phyloP scores from a whole-genome alignment of 208 protist genomes.

The Trichomonas vaginalis region DNA sequence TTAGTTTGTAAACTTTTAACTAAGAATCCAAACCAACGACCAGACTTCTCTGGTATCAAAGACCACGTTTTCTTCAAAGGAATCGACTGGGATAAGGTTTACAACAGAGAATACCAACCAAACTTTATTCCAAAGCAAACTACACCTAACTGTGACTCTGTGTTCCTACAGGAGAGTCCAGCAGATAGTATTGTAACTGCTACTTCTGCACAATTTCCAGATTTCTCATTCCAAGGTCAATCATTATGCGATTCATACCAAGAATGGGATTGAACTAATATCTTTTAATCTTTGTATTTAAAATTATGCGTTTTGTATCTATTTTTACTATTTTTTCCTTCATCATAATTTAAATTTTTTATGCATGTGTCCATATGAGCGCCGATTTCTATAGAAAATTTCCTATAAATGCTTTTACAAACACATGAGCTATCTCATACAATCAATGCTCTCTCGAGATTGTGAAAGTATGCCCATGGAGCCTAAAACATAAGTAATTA shows the following conservation, averaged over 20 bases:
- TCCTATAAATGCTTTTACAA: too few species aligned
- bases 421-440: too few species aligned
- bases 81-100: conserved; percentile 19
- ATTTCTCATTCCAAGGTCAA: neutral
- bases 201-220: neutral
- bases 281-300: too few species aligned
- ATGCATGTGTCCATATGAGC: too few species aligned
- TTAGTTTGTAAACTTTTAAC: neutral
- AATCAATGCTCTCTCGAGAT: too few species aligned
- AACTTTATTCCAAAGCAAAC: neutral
- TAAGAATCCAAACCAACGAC: neutral
- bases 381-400: too few species aligned
- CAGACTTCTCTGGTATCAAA: conserved; percentile 34
- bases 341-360: too few species aligned
- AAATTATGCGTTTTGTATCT: too few species aligned
- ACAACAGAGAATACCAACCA: conserved; percentile 20
- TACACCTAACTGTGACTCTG: conserved; percentile 22
- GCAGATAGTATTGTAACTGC: conserved; percentile 17
- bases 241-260: neutral
- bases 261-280: neutral
- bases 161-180: conserved; percentile 19
- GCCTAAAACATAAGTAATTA: too few species aligned
- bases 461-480: too few species aligned
- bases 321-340: too few species aligned
- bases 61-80: conserved; percentile 14